Percentiles rank a stretch among this genome's conserved stretches.
Conservation (phyloP, 345 rosid genomes). For the Fremontodendron californicum region DNA sequence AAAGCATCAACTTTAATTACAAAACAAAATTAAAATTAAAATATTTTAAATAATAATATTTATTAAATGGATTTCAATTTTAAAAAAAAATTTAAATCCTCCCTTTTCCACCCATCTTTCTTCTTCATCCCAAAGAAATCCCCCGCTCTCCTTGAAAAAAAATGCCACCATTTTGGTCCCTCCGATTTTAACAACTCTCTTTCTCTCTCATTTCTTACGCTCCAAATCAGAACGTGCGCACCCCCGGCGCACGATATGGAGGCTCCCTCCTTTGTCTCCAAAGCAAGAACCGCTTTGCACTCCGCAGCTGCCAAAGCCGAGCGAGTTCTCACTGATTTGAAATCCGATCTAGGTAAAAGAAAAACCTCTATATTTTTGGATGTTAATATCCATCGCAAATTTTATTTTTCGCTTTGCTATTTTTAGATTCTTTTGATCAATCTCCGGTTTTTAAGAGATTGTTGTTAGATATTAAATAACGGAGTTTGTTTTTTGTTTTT, state of each 20-base stretch:
- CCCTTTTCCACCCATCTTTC: not conserved
- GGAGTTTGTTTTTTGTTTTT: not conserved
- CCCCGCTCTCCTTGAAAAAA: not conserved
- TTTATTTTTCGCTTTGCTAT: slow-evolving; percentile 29
- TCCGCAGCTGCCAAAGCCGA: slow-evolving; percentile 99
- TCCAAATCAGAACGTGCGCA: slow-evolving; percentile 27
- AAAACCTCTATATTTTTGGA: slow-evolving; percentile 6
- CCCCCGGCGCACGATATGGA: slow-evolving; percentile 50
- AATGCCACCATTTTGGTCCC: slow-evolving; percentile 6
- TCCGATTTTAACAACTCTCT: not conserved
- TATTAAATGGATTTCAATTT: not conserved
- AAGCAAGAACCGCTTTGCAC: slow-evolving; percentile 87
- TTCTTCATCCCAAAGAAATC: not conserved
- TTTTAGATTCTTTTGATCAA: slow-evolving; percentile 25
- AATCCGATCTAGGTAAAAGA: slow-evolving; percentile 66
- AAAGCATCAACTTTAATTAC: not conserved
- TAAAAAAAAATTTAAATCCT: not conserved
- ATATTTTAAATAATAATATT: not conserved
- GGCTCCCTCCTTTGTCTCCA: slow-evolving; percentile 71
- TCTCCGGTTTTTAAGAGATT: slow-evolving; percentile 9
- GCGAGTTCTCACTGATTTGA: slow-evolving; percentile 83
- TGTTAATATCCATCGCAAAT: not conserved
- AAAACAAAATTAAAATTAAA: not conserved
- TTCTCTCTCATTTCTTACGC: slow-evolving; percentile 14
- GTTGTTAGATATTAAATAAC: slow-evolving; percentile 1